Conservation (phyloP, 768 basidiomycete species). For the Rhizopogon vinicolor region DNA sequence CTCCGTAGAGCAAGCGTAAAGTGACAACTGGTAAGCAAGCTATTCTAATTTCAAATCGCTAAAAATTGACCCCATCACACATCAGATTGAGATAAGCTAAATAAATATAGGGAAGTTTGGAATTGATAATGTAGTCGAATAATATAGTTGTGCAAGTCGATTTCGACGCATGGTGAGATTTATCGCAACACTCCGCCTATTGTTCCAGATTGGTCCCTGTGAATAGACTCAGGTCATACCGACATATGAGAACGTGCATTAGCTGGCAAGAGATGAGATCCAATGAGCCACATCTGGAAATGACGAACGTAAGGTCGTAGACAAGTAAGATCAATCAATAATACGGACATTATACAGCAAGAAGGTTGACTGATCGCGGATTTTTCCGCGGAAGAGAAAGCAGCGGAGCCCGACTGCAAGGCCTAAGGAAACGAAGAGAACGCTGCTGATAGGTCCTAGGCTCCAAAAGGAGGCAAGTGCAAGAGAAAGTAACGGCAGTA, state of each 20-base stretch:
- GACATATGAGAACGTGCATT: too few relatives aligned
- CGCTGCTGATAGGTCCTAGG: conserved; percentile 7
- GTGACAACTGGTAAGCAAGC: too few relatives aligned
- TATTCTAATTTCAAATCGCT: too few relatives aligned
- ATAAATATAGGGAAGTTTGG: too few relatives aligned
- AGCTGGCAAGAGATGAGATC: conserved; percentile 21
- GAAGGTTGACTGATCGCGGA: conserved; percentile 7
- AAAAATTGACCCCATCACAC: too few relatives aligned
- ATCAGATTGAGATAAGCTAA: too few relatives aligned
- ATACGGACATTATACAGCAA: conserved; percentile 12
- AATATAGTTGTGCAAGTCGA: not conserved
- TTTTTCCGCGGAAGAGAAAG: conserved; percentile 11
- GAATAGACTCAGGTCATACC: conserved; percentile 47
- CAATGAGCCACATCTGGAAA: conserved; percentile 23
- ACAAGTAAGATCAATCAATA: not conserved
- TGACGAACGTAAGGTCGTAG: not conserved
- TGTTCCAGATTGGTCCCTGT: conserved; percentile 42
- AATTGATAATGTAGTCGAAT: too few relatives aligned
- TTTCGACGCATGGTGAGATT: conserved; percentile 64
- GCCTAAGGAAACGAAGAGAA: conserved; percentile 9
- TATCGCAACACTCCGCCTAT: conserved; percentile 60
- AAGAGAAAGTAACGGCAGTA: conserved; percentile 11
- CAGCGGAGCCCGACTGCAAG: conserved; percentile 8
- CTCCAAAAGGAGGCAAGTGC: conserved; percentile 7
- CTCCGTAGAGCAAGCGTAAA: too few relatives aligned